phyloP scores from a whole-genome alignment of 2,329 filamentous ascomycete genomes.

The Calonectria pseudoreteaudii region DNA sequence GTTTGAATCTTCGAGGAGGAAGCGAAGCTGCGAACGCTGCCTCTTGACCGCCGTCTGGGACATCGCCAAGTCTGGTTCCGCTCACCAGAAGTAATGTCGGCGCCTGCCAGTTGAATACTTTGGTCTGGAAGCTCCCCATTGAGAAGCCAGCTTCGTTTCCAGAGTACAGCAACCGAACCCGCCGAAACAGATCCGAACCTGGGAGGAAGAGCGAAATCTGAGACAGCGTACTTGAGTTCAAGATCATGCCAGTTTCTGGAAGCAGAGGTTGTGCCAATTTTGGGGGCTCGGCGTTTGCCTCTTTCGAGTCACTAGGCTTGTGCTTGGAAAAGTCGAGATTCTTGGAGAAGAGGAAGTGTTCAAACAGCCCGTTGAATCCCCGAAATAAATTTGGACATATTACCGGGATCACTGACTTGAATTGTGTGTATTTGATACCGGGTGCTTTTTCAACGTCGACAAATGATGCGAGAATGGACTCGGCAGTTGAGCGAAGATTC shows the following conservation, averaged over 20 bases:
- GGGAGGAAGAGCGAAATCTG: slow-evolving; percentile 81
- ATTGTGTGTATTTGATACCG: slow-evolving; percentile 71
- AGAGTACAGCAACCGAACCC: slow-evolving; percentile 75
- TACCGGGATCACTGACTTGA: slow-evolving; percentile 68
- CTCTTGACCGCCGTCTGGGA: slow-evolving; percentile 63
- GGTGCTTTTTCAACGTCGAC: slow-evolving; percentile 72
- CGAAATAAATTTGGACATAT: slow-evolving; percentile 76
- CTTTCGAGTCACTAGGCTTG: slow-evolving; percentile 44
- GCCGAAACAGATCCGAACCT: slow-evolving; percentile 72
- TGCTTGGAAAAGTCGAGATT: slow-evolving; percentile 74
- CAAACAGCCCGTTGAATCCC: slow-evolving; percentile 76
- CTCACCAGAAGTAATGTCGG: slow-evolving; percentile 79
- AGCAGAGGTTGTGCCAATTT: slow-evolving; percentile 61
- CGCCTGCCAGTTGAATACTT: slow-evolving; percentile 81
- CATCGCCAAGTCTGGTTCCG: slow-evolving; percentile 69
- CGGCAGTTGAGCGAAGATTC: slow-evolving; percentile 70
- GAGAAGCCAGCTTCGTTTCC: slow-evolving; percentile 79
- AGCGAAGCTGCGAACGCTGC: slow-evolving; percentile 70
- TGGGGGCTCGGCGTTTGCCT: slow-evolving; percentile 15
- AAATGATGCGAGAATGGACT: slow-evolving; percentile 75
- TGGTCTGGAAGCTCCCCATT: slow-evolving; percentile 80
- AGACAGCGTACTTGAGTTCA: slow-evolving; percentile 72
- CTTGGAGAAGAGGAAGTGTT: slow-evolving; percentile 81
- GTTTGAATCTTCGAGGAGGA: slow-evolving; percentile 70
- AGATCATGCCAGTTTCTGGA: slow-evolving; percentile 67